Evolutionary conservation across 2,329 filamentous ascomycete species (phyloP).

Genomic region (Verticillium zaregamsianum): DNA sequence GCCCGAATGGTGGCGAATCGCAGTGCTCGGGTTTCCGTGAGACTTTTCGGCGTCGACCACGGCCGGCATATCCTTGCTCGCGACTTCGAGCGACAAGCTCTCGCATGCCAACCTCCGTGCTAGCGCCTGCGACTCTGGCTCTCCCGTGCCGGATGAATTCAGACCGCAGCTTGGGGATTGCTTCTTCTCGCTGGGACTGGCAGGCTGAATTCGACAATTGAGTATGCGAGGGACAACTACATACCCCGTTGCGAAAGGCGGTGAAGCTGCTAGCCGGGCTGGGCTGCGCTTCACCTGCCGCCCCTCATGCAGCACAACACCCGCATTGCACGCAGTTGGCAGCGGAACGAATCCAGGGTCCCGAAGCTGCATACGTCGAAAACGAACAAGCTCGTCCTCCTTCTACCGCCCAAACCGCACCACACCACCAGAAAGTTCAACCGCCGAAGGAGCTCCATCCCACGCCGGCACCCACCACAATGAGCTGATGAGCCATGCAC

Average conservation of each 20-base stretch:
- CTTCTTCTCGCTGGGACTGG: not conserved
- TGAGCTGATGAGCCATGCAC: not conserved
- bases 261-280: not conserved
- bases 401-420: not conserved
- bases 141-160: not conserved
- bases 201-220: not conserved
- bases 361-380: not conserved
- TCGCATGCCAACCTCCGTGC: not conserved
- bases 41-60: not conserved
- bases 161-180: not conserved
- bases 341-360: not conserved
- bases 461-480: not conserved
- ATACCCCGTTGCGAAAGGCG: not conserved
- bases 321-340: not conserved
- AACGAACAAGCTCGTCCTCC: not conserved
- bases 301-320: not conserved
- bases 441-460: not conserved
- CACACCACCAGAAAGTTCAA: not conserved
- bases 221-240: not conserved
- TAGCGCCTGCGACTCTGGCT: not conserved
- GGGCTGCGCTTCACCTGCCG: not conserved
- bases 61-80: not conserved
- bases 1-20: not conserved
- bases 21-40: not conserved
- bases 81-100: not conserved